Percentiles rank a stretch among this genome's conserved stretches.
phyloP scores from a whole-genome alignment of 495 filamentous ascomycete species.

The Aspergillus ellipticus region DNA sequence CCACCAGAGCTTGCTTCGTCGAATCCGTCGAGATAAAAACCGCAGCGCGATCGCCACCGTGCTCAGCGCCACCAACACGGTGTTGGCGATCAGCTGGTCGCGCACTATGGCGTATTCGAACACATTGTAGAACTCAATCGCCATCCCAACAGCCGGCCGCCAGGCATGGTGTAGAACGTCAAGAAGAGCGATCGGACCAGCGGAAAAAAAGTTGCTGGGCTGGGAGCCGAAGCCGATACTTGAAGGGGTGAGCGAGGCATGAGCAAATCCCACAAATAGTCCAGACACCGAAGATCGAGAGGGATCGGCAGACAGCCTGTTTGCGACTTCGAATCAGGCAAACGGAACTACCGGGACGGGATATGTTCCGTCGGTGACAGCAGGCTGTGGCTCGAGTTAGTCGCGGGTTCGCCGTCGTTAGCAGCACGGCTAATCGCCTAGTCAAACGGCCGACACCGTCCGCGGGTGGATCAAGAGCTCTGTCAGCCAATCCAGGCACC shows the following conservation, averaged over 20 bases:
- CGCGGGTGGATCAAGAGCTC: not conserved
- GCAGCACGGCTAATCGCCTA: not conserved
- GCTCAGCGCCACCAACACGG: constrained; percentile 15
- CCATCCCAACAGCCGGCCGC: not conserved
- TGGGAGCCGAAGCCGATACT: not conserved
- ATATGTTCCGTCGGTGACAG: too few relatives aligned
- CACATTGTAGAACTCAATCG: constrained; percentile 20
- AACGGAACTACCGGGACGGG: not conserved
- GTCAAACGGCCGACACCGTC: not conserved
- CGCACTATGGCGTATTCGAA: constrained; percentile 18
- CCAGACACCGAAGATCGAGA: not conserved
- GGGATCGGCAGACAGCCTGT: not conserved
- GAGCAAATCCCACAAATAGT: not conserved
- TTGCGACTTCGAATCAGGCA: not conserved
- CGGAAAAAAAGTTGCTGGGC: not conserved
- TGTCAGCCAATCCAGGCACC: not conserved
- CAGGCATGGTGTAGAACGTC: not conserved
- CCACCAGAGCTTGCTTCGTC: constrained; percentile 18
- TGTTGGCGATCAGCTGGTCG: constrained; percentile 24
- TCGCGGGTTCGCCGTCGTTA: not conserved
- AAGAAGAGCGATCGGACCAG: not conserved
- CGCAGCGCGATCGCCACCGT: constrained; percentile 16
- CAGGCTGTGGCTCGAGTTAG: too few relatives aligned
- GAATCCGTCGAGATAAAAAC: constrained; percentile 17
- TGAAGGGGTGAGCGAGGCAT: not conserved